A percentile compares a stretch with the other conserved stretches of the same genome.
These are phyloP conservation scores for Brassica juncea DNA, from an alignment of 345 rosid genomes.

Conservation along the genomic window DNA sequence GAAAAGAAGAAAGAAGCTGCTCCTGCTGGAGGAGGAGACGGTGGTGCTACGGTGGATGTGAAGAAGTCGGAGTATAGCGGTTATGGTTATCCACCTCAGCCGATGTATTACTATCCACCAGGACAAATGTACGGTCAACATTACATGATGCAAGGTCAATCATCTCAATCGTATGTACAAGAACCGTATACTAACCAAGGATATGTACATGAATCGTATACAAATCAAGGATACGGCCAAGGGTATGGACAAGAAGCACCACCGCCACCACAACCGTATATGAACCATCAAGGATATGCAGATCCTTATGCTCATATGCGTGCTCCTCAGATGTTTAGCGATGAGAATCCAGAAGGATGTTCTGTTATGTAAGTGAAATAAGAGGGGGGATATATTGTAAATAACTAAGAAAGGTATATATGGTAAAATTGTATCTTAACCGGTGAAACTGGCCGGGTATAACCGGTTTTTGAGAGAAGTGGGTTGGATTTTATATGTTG, in stretches of 20 bases:
- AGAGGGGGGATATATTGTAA: conserved; percentile 32
- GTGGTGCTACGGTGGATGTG: conserved; percentile 50
- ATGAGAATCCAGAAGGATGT: conserved; percentile 89
- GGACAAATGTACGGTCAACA: conserved; percentile 43
- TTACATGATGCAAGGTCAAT: conserved; percentile 44
- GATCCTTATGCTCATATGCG: conserved; percentile 44
- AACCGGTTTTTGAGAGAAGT: conserved; percentile 40
- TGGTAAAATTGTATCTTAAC: conserved; percentile 27
- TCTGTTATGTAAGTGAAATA: conserved; percentile 57
- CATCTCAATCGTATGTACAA: conserved; percentile 40
- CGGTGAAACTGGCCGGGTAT: conserved; percentile 30
- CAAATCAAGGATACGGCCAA: neutral
- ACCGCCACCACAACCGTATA: neutral
- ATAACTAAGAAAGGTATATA: conserved; percentile 40
- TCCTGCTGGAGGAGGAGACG: conserved; percentile 29
- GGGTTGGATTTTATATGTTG: conserved; percentile 21
- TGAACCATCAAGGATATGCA: conserved; percentile 40
- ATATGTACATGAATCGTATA: conserved; percentile 34
- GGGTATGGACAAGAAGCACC: conserved; percentile 33
- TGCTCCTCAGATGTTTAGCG: conserved; percentile 83
- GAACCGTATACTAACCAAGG: conserved; percentile 40
- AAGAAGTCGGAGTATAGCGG: conserved; percentile 55
- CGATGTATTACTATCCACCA: conserved; percentile 51
- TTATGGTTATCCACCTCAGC: conserved; percentile 40
- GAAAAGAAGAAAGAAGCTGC: conserved; percentile 39